A percentile compares a stretch with the other conserved stretches of the same genome.
These are phyloP conservation scores for Falciphora oryzae DNA, from an alignment of 2,329 filamentous ascomycete genomes.

Conservation along the genomic window DNA sequence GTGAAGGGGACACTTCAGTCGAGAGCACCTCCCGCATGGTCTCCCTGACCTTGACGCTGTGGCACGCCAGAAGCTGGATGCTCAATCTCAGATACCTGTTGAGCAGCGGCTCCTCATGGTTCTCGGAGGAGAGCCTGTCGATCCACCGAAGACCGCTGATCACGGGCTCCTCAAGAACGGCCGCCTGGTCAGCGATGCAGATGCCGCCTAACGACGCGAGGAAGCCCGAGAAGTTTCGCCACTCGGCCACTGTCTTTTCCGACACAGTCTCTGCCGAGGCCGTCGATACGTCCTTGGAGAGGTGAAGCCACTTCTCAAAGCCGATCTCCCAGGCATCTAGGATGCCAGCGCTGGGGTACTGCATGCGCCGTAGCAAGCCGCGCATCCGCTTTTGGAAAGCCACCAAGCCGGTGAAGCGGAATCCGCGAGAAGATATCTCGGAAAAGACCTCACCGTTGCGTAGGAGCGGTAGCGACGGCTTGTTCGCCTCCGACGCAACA, in stretches of 20 bases:
- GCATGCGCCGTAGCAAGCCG: slow-evolving; percentile 52
- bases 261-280: slow-evolving; percentile 44
- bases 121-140: slow-evolving; percentile 52
- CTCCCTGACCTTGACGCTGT: slow-evolving; percentile 59
- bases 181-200: slow-evolving; percentile 55
- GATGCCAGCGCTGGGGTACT: slow-evolving; percentile 60
- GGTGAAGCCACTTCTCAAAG: slow-evolving; percentile 58
- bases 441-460: slow-evolving; percentile 56
- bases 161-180: slow-evolving; percentile 51
- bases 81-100: slow-evolving; percentile 56
- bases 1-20: slow-evolving; percentile 54
- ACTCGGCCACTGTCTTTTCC: slow-evolving; percentile 54
- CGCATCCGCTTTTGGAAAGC: slow-evolving; percentile 64
- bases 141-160: slow-evolving; percentile 58
- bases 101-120: slow-evolving; percentile 55
- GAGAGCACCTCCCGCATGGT: slow-evolving; percentile 62
- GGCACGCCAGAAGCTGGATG: slow-evolving; percentile 59
- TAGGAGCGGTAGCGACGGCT: slow-evolving; percentile 46
- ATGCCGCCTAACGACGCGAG: slow-evolving; percentile 61
- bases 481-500: slow-evolving; percentile 41
- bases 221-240: slow-evolving; percentile 65
- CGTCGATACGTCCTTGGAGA: slow-evolving; percentile 59
- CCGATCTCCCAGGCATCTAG: slow-evolving; percentile 61
- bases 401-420: slow-evolving; percentile 62
- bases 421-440: slow-evolving; percentile 57